Evolutionary conservation across 495 filamentous ascomycete genomes (phyloP).

Genomic region (Hyaloscypha finlandica): DNA sequence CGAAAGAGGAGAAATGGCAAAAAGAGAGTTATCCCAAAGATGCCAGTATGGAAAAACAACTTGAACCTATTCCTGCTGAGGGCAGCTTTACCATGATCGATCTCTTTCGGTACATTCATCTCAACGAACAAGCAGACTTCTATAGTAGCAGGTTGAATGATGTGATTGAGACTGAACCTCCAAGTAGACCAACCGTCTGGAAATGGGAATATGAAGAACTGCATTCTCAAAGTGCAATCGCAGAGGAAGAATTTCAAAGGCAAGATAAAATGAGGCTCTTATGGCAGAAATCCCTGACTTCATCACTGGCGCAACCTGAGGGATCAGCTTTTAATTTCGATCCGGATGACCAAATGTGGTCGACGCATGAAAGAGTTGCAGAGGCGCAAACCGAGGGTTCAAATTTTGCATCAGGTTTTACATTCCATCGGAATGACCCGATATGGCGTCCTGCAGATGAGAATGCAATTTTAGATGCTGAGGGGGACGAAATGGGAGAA

Average conservation of each 20-base stretch:
- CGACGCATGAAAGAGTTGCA: neutral
- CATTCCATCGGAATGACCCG: too few species aligned
- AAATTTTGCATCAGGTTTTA: too few species aligned
- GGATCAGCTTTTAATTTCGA: neutral
- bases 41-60: neutral
- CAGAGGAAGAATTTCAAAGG: neutral
- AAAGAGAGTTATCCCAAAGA: neutral
- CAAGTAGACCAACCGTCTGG: neutral
- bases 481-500: too few species aligned
- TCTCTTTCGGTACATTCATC: constrained; percentile 11
- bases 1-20: constrained; percentile 5
- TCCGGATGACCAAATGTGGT: neutral
- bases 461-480: too few species aligned
- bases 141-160: neutral
- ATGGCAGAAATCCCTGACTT: neutral
- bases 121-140: neutral
- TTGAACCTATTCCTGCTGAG: constrained; percentile 13
- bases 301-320: neutral
- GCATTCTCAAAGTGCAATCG: neutral
- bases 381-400: too few species aligned
- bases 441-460: too few species aligned
- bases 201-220: neutral
- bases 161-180: neutral
- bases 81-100: constrained; percentile 14
- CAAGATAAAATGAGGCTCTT: neutral